Percentiles rank a stretch among this genome's conserved stretches.
phyloP scores from a whole-genome alignment of 768 basidiomycete genomes.

The Hericium erinaceus region DNA sequence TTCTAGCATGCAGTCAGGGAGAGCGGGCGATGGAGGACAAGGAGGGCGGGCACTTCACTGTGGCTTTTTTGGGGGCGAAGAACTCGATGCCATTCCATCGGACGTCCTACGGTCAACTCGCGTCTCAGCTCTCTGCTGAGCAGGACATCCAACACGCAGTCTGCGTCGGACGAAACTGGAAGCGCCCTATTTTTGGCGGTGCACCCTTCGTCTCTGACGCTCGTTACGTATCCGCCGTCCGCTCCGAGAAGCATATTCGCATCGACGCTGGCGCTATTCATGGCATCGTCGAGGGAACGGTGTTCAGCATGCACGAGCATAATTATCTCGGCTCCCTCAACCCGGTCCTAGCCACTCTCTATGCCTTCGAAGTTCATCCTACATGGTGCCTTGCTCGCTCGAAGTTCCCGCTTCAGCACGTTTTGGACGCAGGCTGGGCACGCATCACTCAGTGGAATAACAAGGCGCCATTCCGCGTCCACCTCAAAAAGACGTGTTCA shows the following conservation, averaged over 20 bases:
- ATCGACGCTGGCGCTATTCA: constrained; percentile 53
- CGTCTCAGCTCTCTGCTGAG: constrained; percentile 32
- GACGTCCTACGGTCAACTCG: constrained; percentile 39
- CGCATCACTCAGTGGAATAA: constrained; percentile 46
- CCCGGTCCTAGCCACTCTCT: constrained; percentile 38
- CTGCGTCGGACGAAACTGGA: constrained; percentile 39
- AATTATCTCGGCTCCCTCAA: constrained; percentile 53
- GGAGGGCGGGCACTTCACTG: constrained; percentile 54
- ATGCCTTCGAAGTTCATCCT: constrained; percentile 43
- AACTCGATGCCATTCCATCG: constrained; percentile 41
- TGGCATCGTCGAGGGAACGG: constrained; percentile 54
- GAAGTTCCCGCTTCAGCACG: constrained; percentile 23
- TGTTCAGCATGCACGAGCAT: constrained; percentile 53
- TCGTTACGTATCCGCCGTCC: constrained; percentile 33
- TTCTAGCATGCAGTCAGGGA: constrained; percentile 48
- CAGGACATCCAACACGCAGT: constrained; percentile 38
- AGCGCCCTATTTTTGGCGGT: constrained; percentile 44
- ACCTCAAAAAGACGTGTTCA: constrained; percentile 37
- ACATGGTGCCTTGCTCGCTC: constrained; percentile 48
- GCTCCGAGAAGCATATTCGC: constrained; percentile 32
- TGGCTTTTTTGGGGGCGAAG: constrained; percentile 39
- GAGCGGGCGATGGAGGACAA: constrained; percentile 53
- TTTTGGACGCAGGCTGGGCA: constrained; percentile 44
- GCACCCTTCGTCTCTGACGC: constrained; percentile 46
- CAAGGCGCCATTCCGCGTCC: constrained; percentile 42